A percentile compares a stretch with the other conserved stretches of the same genome.
Evolutionary conservation across 2,329 filamentous ascomycete species (phyloP).

Genomic region (Pezicula radicicola): DNA sequence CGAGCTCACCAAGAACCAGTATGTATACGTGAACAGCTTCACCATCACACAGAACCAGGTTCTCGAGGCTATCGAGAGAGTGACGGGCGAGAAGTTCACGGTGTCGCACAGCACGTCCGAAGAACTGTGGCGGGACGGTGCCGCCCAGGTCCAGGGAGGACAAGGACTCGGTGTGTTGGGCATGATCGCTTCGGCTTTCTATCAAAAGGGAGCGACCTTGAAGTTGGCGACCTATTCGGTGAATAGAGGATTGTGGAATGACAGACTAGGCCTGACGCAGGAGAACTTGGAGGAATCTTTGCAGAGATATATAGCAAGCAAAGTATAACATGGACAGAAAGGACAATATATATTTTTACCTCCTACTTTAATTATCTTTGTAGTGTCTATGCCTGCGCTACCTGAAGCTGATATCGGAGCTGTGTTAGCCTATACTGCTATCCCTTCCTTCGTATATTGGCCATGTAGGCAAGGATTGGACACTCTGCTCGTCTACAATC

Average conservation of each 20-base stretch:
- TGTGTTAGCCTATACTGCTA: too few species aligned
- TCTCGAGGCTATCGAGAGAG: slow-evolving; percentile 26
- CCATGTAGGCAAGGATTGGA: too few species aligned
- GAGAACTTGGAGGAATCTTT: slow-evolving; percentile 5
- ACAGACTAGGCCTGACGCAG: slow-evolving; percentile 9
- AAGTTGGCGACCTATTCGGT: slow-evolving; percentile 6
- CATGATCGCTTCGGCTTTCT: slow-evolving; percentile 5
- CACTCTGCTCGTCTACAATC: too few species aligned
- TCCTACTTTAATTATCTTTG: too few species aligned
- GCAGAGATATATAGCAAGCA: neutral
- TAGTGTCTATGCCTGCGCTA: too few species aligned
- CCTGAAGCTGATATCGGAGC: too few species aligned
- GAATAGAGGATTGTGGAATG: slow-evolving; percentile 7
- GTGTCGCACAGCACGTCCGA: slow-evolving; percentile 18
- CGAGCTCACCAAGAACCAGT: slow-evolving; percentile 30
- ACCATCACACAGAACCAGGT: slow-evolving; percentile 29
- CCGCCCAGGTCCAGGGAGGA: neutral
- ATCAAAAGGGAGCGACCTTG: slow-evolving; percentile 3
- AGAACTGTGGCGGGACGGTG: slow-evolving; percentile 6
- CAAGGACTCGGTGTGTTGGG: too few species aligned
- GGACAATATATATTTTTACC: too few species aligned
- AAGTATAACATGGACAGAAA: too few species aligned
- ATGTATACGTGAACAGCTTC: slow-evolving; percentile 29
- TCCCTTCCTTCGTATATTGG: too few species aligned
- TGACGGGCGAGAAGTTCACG: slow-evolving; percentile 27